Conservation (phyloP, 805 yeast species). For the Lipomyces orientalis region DNA sequence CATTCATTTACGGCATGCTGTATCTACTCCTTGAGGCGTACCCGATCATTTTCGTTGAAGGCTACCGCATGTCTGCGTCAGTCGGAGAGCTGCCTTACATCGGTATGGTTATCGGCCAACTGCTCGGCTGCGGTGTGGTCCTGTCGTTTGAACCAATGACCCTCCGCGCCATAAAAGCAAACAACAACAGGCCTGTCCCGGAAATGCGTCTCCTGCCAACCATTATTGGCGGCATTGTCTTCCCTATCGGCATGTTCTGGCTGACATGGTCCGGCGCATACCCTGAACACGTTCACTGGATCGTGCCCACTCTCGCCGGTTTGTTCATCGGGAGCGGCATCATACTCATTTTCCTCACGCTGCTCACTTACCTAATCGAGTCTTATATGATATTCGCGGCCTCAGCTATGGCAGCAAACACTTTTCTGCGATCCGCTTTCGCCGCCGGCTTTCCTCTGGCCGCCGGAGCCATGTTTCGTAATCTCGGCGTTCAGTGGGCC, state of each 20-base stretch:
- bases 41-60: slow-evolving; percentile 69
- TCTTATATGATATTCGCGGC: slow-evolving; percentile 72
- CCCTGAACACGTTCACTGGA: slow-evolving; percentile 72
- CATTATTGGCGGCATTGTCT: slow-evolving; percentile 70
- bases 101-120: slow-evolving; percentile 72
- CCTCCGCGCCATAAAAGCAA: slow-evolving; percentile 52
- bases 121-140: slow-evolving; percentile 61
- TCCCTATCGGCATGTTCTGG: slow-evolving; percentile 85
- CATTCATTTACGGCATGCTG: slow-evolving; percentile 80
- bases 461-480: slow-evolving; percentile 70
- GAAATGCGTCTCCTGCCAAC: slow-evolving; percentile 81
- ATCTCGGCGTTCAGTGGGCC: slow-evolving; percentile 79
- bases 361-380: slow-evolving; percentile 69
- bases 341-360: slow-evolving; percentile 65
- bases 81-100: slow-evolving; percentile 79
- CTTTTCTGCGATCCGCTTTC: slow-evolving; percentile 68
- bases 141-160: slow-evolving; percentile 63
- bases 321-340: slow-evolving; percentile 66
- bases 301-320: slow-evolving; percentile 68
- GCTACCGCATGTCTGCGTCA: slow-evolving; percentile 65
- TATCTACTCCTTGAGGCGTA: slow-evolving; percentile 76
- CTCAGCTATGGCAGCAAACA: slow-evolving; percentile 76
- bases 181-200: slow-evolving; percentile 68
- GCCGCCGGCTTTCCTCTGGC: slow-evolving; percentile 78
- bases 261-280: slow-evolving; percentile 87